Evolutionary conservation across 164 flowering plant species (phyloP).

Genomic region (Stephania yunnanensis): DNA sequence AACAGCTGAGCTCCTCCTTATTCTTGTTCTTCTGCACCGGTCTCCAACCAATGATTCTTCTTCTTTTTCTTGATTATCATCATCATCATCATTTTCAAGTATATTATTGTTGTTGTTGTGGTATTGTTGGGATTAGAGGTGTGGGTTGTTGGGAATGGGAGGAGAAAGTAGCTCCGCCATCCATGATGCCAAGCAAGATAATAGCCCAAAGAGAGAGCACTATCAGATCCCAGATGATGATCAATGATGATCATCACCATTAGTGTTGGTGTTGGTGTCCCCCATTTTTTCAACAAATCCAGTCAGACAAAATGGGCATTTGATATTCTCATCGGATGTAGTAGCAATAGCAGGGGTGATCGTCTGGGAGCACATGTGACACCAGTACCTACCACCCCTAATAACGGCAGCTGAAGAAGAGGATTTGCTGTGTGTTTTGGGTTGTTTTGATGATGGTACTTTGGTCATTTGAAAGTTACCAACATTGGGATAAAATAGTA

Average conservation of each 20-base stretch:
- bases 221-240: conserved; percentile 34
- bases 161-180: conserved; percentile 17
- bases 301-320: conserved; percentile 64
- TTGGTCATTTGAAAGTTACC: no score
- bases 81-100: conserved; percentile 28
- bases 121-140: no score
- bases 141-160: background rate
- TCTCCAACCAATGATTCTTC: conserved; percentile 11
- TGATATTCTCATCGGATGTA: conserved; percentile 39
- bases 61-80: conserved; percentile 16
- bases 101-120: background rate
- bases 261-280: conserved; percentile 4
- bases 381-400: conserved; percentile 70
- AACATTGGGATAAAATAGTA: no score
- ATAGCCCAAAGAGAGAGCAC: conserved; percentile 83
- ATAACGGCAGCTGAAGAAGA: conserved; percentile 18
- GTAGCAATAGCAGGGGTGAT: conserved; percentile 39
- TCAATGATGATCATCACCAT: background rate
- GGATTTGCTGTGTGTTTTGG: no score
- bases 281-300: conserved; percentile 78
- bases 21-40: conserved; percentile 42
- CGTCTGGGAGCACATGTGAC: conserved; percentile 59
- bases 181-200: conserved; percentile 74
- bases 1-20: conserved; percentile 37
- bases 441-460: no score